Evolutionary conservation across 768 basidiomycete species (phyloP), one percentile per base, ranked within the genome.

Genomic region (Polyporus arcularius): DNA sequence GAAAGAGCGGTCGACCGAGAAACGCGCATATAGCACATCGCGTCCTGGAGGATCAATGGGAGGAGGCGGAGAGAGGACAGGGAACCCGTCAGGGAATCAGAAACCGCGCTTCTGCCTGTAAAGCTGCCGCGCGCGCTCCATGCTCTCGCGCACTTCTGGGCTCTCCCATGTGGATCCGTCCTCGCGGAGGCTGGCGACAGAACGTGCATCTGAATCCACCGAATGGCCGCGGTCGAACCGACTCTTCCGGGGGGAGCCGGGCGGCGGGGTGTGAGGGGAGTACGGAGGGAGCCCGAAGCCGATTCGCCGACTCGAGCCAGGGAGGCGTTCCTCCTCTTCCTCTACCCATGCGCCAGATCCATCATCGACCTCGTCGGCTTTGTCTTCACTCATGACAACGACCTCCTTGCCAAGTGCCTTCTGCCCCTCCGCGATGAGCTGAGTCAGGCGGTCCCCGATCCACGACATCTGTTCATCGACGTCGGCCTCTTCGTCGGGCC

Each of bases 361-460:
- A 67, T 92, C 90, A 62, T 92, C 92, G 4, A 86, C 82, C 66
- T 87, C 86, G 59, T 92, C 90, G 65, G 90, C 89, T 57, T 85
- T 78, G 4, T 80, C 78, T 49, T 92, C 90, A 61, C 85, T 86
- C 82, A 86, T 84, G 4, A 92, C 84, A 9, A 94, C 91, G 15
- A 94, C 80, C 70, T 94, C 90, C n/a, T 82, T 78, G 14, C 82
- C 84, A 7, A 94, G 79, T 0, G 92, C 92, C 48, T 82, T 85
- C 69, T 89, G 86, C 15, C 92, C 92, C 67, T 94, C 85, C 67
- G 86, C 84, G 64, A 94, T 94, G 53, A 94, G 82, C 61, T 74
- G 75, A 30, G 83, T 73, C 32, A 94, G 81, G 64, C 83, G 85
- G 63, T 83, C 85, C 18, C 89, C 88, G 60, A 93, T 88, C 89